These are phyloP conservation scores for Hymenoscyphus fraxineus DNA, from an alignment of 2,329 filamentous ascomycete species.

Conservation along the genomic window DNA sequence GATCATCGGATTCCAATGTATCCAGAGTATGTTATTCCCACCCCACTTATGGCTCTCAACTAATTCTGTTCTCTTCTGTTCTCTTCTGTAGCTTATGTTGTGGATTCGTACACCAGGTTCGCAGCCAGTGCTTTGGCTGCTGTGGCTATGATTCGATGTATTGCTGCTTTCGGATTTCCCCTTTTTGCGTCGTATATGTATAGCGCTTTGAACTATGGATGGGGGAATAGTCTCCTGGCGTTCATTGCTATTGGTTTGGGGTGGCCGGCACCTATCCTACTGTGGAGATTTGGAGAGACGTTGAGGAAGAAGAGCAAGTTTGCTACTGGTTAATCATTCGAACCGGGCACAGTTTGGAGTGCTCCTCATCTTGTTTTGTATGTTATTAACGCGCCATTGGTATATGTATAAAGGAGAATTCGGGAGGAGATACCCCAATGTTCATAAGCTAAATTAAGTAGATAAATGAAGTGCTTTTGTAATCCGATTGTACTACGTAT, in stretches of 20 bases:
- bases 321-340: constrained; percentile 16
- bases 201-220: constrained; percentile 40
- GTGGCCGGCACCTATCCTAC: constrained; percentile 43
- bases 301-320: constrained; percentile 40
- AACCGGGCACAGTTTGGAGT: neutral
- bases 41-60: constrained; percentile 49
- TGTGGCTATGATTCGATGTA: constrained; percentile 16
- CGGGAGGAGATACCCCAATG: no score
- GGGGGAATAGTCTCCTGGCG: constrained; percentile 41
- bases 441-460: no score
- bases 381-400: no score
- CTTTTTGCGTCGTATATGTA: constrained; percentile 26
- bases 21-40: constrained; percentile 23
- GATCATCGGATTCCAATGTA: constrained; percentile 28
- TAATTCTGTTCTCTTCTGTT: constrained; percentile 67
- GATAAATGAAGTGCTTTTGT: no score
- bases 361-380: no score
- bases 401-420: no score
- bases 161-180: constrained; percentile 24
- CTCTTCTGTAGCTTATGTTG: constrained; percentile 40
- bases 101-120: constrained; percentile 42
- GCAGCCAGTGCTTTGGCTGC: constrained; percentile 39
- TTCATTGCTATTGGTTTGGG: constrained; percentile 51
- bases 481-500: no score
- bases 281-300: constrained; percentile 38